These are phyloP conservation scores for Xylariomycetidae sp. DNA, from an alignment of 2,329 filamentous ascomycete species.

Conservation along the genomic window DNA sequence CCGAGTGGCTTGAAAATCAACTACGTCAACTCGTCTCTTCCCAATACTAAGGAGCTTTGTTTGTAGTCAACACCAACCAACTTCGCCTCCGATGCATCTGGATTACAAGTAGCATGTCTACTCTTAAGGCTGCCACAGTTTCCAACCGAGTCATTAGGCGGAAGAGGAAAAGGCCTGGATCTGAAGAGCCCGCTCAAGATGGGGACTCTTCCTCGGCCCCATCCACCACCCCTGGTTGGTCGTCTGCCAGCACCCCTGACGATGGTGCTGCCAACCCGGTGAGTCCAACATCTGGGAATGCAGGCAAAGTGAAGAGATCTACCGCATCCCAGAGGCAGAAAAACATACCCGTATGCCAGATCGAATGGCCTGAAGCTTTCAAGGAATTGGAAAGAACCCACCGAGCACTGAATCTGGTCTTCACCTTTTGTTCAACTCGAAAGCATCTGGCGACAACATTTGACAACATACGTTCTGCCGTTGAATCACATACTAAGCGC, in stretches of 20 bases:
- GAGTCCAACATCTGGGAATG: too few species aligned
- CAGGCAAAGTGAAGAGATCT: too few species aligned
- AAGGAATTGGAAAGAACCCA: constrained; percentile 71
- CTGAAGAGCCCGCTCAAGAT: constrained; percentile 21
- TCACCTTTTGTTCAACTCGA: constrained; percentile 89
- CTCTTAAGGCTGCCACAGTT: constrained; percentile 42
- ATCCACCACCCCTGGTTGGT: too few species aligned
- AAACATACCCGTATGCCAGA: constrained; percentile 26
- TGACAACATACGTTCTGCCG: constrained; percentile 77
- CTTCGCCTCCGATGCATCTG: constrained; percentile 19
- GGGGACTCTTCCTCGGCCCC: too few species aligned
- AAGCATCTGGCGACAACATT: constrained; percentile 92
- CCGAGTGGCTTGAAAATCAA: constrained; percentile 7
- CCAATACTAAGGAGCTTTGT: too few species aligned
- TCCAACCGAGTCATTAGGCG: constrained; percentile 33
- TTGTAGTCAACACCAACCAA: constrained; percentile 2
- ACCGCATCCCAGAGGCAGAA: constrained; percentile 11
- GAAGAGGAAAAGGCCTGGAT: constrained; percentile 33
- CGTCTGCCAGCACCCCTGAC: too few species aligned
- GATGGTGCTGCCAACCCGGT: too few species aligned
- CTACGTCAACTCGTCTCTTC: constrained; percentile 9
- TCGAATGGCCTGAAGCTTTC: constrained; percentile 71
- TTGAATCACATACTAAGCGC: constrained; percentile 75
- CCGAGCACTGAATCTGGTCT: constrained; percentile 83
- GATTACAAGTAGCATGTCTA: constrained; percentile 34